Percentiles rank a stretch among this genome's conserved stretches.
Conservation (phyloP, 2,329 filamentous ascomycete species). For the Hypoxylon sp. region DNA sequence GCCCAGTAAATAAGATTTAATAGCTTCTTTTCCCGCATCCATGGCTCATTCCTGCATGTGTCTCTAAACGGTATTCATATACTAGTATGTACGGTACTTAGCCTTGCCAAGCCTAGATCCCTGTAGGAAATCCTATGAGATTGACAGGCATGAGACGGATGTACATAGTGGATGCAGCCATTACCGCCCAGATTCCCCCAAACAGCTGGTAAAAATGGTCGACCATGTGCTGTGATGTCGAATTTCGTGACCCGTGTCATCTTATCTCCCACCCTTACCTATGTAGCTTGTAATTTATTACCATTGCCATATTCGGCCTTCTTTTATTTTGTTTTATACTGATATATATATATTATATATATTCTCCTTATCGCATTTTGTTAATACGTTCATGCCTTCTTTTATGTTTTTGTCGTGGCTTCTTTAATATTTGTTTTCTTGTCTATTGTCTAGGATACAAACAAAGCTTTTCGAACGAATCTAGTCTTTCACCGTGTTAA, state of each 20-base stretch:
- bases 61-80: constrained; percentile 5
- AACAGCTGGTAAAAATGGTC: constrained; percentile 25
- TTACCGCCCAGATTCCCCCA: constrained; percentile 14
- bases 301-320: constrained; percentile 33
- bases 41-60: background rate
- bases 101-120: constrained; percentile 4
- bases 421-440: constrained; percentile 13
- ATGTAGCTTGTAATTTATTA: constrained; percentile 34
- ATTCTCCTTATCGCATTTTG: background rate
- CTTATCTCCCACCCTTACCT: constrained; percentile 26
- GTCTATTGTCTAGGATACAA: constrained; percentile 12
- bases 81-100: too few relatives aligned
- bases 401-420: constrained; percentile 17
- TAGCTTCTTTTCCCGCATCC: constrained; percentile 11
- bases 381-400: constrained; percentile 22
- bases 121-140: constrained; percentile 13
- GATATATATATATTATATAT: background rate
- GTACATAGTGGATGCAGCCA: constrained; percentile 6
- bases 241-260: constrained; percentile 47
- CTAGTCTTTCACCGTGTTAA: constrained; percentile 15
- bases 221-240: constrained; percentile 25
- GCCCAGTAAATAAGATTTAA: constrained; percentile 38
- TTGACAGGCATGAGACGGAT: background rate
- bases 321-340: constrained; percentile 28
- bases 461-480: constrained; percentile 8